A percentile compares a stretch with the other conserved stretches of the same genome.
phyloP scores from a whole-genome alignment of 2,329 filamentous ascomycete species.

The Xylariaceae sp. region DNA sequence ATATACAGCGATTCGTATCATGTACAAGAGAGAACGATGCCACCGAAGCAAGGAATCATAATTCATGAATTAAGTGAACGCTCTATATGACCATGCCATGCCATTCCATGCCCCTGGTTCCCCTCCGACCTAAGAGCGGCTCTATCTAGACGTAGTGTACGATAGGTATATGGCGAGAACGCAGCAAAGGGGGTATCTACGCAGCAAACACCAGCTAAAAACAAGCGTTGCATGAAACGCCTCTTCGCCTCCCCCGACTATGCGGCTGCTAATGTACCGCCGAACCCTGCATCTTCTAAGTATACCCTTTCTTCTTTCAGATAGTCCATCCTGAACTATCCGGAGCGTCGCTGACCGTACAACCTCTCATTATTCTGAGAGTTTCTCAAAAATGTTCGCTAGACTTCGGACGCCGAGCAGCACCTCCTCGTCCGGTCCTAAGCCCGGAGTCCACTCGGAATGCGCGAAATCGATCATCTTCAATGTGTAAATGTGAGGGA shows the following conservation, averaged over 20 bases:
- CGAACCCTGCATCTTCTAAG: constrained; percentile 1
- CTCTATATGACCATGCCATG: constrained; percentile 5
- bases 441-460: constrained; percentile 73
- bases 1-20: no score
- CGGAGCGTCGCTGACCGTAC: neutral
- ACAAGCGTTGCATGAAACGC: constrained; percentile 15
- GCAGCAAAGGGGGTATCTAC: constrained; percentile 27
- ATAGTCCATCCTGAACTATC: neutral
- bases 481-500: constrained; percentile 60
- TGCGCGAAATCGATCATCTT: constrained; percentile 98
- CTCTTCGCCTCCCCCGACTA: constrained; percentile 14
- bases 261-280: constrained; percentile 4
- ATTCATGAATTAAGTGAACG: neutral
- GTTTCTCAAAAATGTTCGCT: constrained; percentile 62
- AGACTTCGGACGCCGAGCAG: constrained; percentile 70
- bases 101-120: constrained; percentile 1
- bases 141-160: constrained; percentile 4
- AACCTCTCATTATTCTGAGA: constrained; percentile 39
- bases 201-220: constrained; percentile 23
- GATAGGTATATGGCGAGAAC: constrained; percentile 8
- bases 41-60: neutral
- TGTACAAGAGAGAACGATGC: neutral
- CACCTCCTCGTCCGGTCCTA: constrained; percentile 81
- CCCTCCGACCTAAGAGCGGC: constrained; percentile 11
- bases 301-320: neutral